A percentile compares a stretch with the other conserved stretches of the same genome.
Conservation (phyloP, 1,284 basidiomycete species). For the Melampsora americana region DNA sequence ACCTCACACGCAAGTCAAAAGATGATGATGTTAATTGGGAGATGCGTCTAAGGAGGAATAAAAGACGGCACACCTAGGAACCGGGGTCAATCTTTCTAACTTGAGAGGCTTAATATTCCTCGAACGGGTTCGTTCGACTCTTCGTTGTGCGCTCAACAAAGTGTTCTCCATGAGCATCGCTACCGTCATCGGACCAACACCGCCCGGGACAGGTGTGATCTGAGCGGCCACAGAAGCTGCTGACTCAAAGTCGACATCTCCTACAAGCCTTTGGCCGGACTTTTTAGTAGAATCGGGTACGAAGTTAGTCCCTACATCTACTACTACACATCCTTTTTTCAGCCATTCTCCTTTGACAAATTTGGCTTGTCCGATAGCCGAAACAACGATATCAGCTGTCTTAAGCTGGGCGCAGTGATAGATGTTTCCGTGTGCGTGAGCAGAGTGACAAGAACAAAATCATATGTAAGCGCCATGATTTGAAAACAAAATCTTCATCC, state of each 20-base stretch:
- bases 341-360: slow-evolving; percentile 92
- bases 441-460: no score
- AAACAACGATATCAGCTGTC: slow-evolving; percentile 84
- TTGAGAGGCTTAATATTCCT: slow-evolving; percentile 72
- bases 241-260: slow-evolving; percentile 84
- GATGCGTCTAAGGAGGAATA: not conserved
- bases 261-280: slow-evolving; percentile 90
- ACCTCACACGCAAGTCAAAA: slow-evolving; percentile 29
- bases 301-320: slow-evolving; percentile 97
- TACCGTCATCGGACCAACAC: slow-evolving; percentile 99
- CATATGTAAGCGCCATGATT: not conserved
- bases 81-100: slow-evolving; percentile 73
- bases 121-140: slow-evolving; percentile 67
- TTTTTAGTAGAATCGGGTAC: slow-evolving; percentile 90
- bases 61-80: slow-evolving; percentile 62
- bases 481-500: not conserved
- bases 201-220: slow-evolving; percentile 97
- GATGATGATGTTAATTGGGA: not conserved
- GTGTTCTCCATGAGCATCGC: slow-evolving; percentile 98
- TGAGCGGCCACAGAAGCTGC: slow-evolving; percentile 74
- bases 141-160: slow-evolving; percentile 73
- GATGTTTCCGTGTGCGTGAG: no score
- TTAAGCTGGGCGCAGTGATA: slow-evolving; percentile 61
- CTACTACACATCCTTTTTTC: slow-evolving; percentile 87
- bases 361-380: slow-evolving; percentile 87